phyloP scores from a whole-genome alignment of 208 protist genomes.

The Leptomonas pyrrhocoris region DNA sequence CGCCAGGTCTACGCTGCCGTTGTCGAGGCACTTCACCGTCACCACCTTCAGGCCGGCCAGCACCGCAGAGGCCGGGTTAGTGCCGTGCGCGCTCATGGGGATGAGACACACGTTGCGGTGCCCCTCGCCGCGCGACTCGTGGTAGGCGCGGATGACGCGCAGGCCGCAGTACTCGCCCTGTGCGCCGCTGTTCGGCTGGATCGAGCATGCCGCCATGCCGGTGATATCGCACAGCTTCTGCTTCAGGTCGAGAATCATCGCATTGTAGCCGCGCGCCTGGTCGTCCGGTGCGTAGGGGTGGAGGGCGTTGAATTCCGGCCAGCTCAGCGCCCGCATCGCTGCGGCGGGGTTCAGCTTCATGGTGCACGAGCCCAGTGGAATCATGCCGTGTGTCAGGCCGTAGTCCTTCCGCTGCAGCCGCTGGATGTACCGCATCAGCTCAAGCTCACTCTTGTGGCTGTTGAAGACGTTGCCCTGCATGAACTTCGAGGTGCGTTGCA shows the following conservation, averaged over 20 bases:
- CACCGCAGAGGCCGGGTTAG: conserved; percentile 97
- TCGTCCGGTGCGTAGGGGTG: conserved; percentile 96
- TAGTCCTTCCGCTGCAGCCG: conserved; percentile 95
- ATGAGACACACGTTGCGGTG: conserved; percentile 98
- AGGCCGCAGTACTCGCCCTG: conserved; percentile 98
- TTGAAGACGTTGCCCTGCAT: conserved; percentile 96
- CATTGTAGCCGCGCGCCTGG: conserved; percentile 89
- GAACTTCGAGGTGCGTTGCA: conserved; percentile 81
- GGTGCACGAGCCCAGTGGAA: conserved; percentile 98
- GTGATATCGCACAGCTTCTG: conserved; percentile 93
- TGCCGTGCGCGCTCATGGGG: conserved; percentile 97
- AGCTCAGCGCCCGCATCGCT: conserved; percentile 96
- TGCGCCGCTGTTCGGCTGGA: conserved; percentile 98
- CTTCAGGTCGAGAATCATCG: conserved; percentile 82
- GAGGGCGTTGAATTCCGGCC: conserved; percentile 92
- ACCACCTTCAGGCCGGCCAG: conserved; percentile 94
- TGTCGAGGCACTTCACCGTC: conserved; percentile 87
- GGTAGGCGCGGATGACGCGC: conserved; percentile 80
- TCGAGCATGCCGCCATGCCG: conserved; percentile 93
- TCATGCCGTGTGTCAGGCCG: conserved; percentile 94
- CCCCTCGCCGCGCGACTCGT: conserved; percentile 70
- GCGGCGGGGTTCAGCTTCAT: conserved; percentile 99
- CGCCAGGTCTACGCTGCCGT: conserved; percentile 94
- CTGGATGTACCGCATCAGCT: conserved; percentile 97
- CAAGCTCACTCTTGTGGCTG: conserved; percentile 95